Percentiles rank a stretch among this genome's conserved stretches.
These are phyloP conservation scores for Aspergillus caelatus DNA, from an alignment of 2,329 filamentous ascomycete genomes.

Conservation along the genomic window DNA sequence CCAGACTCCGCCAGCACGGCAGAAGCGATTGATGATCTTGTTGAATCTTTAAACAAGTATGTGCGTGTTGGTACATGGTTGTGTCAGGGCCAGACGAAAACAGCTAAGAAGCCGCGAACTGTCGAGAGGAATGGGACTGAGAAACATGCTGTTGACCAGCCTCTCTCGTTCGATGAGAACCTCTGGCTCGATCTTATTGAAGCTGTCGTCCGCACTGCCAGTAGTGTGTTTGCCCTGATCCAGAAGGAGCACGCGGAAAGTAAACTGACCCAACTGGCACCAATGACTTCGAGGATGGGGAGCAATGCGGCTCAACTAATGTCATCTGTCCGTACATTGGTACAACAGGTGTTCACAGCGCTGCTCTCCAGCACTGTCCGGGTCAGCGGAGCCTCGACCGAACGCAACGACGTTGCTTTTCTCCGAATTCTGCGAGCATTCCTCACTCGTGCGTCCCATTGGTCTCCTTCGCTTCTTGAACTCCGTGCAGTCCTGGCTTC, in stretches of 20 bases:
- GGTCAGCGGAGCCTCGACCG: slow-evolving; percentile 32
- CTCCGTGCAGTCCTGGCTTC: slow-evolving; percentile 81
- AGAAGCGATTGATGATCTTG: slow-evolving; percentile 71
- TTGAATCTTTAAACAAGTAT: slow-evolving; percentile 83
- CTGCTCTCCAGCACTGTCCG: slow-evolving; percentile 75
- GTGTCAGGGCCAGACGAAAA: slow-evolving; percentile 81
- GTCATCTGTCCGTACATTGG: slow-evolving; percentile 71
- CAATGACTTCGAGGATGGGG: slow-evolving; percentile 18
- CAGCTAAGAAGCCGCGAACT: slow-evolving; percentile 42
- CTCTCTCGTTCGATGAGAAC: slow-evolving; percentile 62
- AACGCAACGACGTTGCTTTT: slow-evolving; percentile 70
- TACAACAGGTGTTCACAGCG: slow-evolving; percentile 89
- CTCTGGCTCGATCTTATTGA: slow-evolving; percentile 70
- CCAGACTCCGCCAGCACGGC: slow-evolving; percentile 61
- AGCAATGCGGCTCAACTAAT: slow-evolving; percentile 53
- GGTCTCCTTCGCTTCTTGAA: slow-evolving; percentile 84
- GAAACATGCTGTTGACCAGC: slow-evolving; percentile 55
- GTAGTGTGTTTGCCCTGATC: slow-evolving; percentile 62
- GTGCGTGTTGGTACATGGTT: slow-evolving; percentile 93
- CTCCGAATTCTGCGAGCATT: slow-evolving; percentile 87
- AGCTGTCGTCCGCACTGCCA: slow-evolving; percentile 64
- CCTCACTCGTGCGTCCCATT: slow-evolving; percentile 75
- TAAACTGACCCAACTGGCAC: slow-evolving; percentile 19
- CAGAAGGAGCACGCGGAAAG: slow-evolving; percentile 37
- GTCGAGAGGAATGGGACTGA: slow-evolving; percentile 37